Evolutionary conservation across 2,329 filamentous ascomycete species (phyloP), one percentile per base, ranked within the genome.

Genomic region (Colletotrichum kahawae): DNA sequence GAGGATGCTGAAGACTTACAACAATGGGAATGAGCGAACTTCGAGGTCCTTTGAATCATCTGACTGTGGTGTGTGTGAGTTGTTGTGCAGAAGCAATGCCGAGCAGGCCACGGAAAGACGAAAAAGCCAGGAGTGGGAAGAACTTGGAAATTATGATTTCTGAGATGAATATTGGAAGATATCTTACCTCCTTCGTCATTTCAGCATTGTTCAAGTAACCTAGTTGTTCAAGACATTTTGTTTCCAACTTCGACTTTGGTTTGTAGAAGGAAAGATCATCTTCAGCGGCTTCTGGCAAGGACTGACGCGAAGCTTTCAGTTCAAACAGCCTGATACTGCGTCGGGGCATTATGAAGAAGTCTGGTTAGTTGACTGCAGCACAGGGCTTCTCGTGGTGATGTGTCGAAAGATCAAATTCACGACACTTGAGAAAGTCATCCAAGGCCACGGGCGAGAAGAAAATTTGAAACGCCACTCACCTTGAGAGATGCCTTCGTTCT

Each of bases 211-310:
- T 4, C 18, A n/a, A 48, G 38, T 2, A 4, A 12, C 9, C 18
- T 48, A 12, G 5, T 1, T 48, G 38, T 12, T 48, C 0, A 1
- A 2, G 38, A 48, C 0, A 2, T 18, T 48, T 48, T n/a, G 18
- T 48, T 4, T 48, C 0, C 18, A 4, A n/a, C 38, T n/a, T 48
- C 0, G 18, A 2, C 38, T 5, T 21, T 48, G 18, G 0, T n/a
- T 48, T 48, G 38, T 1, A 7, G 2, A n/a, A 5, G 3, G 5
- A 1, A n/a, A n/a, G 18, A 21, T 2, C n/a, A 1, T 51, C 3
- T 13, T 13, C n/a, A 21, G 13, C 43, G n/a, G 43, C 6, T 51
- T 51, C 5, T 51, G n/a, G 6, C 1, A 24, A 51, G 7, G 43
- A 5, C n/a, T 21, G 43, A 21, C 10, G 12, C n/a, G 12, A n/a